Conservation (phyloP, 345 rosid species). For the Populus simonii region DNA sequence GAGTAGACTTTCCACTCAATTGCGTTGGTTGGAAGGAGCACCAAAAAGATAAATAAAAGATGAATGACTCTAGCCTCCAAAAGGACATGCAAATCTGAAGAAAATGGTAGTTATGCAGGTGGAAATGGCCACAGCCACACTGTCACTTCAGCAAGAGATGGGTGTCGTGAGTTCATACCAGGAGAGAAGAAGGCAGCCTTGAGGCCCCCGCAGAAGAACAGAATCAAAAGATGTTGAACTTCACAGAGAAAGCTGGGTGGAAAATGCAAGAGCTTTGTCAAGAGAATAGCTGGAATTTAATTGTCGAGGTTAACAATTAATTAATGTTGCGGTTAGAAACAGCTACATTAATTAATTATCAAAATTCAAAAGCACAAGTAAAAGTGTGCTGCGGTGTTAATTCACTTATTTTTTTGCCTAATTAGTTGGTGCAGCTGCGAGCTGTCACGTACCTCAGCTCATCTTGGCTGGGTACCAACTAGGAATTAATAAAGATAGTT, state of each 20-base stretch:
- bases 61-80: neutral
- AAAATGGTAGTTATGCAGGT: slow-evolving; percentile 1
- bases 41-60: neutral
- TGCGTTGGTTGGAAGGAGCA: neutral
- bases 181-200: slow-evolving; percentile 44
- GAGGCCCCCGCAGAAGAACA: slow-evolving; percentile 55
- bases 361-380: too few species aligned
- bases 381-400: too few species aligned
- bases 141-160: slow-evolving; percentile 33
- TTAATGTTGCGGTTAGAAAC: too few species aligned
- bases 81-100: neutral
- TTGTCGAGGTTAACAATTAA: too few species aligned
- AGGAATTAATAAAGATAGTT: neutral
- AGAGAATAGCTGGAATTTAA: slow-evolving; percentile 32
- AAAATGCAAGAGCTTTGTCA: slow-evolving; percentile 51
- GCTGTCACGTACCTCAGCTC: neutral
- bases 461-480: neutral
- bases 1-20: neutral
- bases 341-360: too few species aligned
- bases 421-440: too few species aligned
- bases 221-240: slow-evolving; percentile 54
- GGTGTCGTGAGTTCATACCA: slow-evolving; percentile 76
- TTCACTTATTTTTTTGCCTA: too few species aligned
- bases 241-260: slow-evolving; percentile 60
- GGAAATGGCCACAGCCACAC: neutral